A percentile compares a stretch with the other conserved stretches of the same genome.
These are phyloP conservation scores for Paraglomus brasilianum DNA, from an alignment of 192 early-diverging fungal genomes.

Conservation along the genomic window DNA sequence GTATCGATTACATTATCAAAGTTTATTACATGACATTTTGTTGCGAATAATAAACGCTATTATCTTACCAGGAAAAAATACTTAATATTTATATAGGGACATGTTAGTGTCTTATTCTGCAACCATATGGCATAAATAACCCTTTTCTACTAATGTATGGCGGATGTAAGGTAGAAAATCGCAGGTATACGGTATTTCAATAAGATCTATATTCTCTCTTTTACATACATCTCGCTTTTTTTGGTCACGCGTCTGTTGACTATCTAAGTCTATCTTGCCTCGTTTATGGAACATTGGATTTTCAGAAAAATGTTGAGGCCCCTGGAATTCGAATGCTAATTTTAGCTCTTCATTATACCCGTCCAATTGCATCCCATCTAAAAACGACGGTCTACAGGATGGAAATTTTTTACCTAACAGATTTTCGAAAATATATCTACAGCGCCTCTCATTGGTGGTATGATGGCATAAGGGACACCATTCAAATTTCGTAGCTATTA, in stretches of 20 bases:
- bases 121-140: neutral
- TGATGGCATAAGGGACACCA: conserved; percentile 3
- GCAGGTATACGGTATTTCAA: conserved; percentile 1
- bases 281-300: neutral
- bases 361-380: neutral
- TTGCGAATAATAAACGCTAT: too few species aligned
- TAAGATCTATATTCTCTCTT: neutral
- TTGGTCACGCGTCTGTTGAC: conserved; percentile 4
- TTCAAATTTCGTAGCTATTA: conserved; percentile 24
- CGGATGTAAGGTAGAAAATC: neutral
- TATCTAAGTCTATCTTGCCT: neutral
- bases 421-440: conserved; percentile 18
- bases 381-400: neutral
- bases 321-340: conserved; percentile 3
- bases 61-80: too few species aligned
- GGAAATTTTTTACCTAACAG: conserved; percentile 13
- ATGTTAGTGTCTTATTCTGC: neutral
- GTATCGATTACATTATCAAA: too few species aligned
- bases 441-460: neutral
- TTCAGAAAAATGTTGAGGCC: neutral
- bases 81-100: neutral
- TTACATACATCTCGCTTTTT: conserved; percentile 18
- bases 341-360: conserved; percentile 8
- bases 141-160: neutral
- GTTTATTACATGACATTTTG: too few species aligned